Evolutionary conservation across 495 filamentous ascomycete genomes (phyloP).

Genomic region (Umbilicaria muhlenbergii): DNA sequence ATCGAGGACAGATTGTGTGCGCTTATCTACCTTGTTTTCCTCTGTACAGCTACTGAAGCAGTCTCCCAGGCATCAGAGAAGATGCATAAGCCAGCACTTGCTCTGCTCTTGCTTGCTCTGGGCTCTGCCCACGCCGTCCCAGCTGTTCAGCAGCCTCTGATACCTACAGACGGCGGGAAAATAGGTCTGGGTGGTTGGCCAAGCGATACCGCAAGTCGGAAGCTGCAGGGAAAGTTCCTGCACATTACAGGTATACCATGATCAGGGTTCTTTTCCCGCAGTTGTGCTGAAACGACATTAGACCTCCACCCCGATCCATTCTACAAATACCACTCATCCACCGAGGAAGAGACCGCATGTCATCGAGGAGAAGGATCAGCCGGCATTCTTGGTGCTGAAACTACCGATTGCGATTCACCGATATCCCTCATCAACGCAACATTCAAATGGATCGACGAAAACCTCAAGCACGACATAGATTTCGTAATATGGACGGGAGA

Average conservation of each 20-base stretch:
- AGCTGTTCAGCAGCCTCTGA: too few relatives aligned
- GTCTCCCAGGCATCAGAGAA: too few relatives aligned
- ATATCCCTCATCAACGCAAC: constrained; percentile 70
- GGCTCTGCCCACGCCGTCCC: too few relatives aligned
- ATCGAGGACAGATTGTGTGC: too few relatives aligned
- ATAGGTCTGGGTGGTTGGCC: too few relatives aligned
- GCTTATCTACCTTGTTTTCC: too few relatives aligned
- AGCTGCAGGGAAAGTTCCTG: constrained; percentile 69
- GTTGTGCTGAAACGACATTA: constrained; percentile 19
- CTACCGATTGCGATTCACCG: constrained; percentile 78
- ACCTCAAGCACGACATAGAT: constrained; percentile 72
- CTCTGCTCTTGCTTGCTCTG: too few relatives aligned
- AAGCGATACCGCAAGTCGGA: constrained; percentile 7
- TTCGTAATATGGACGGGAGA: constrained; percentile 98
- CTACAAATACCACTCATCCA: constrained; percentile 64
- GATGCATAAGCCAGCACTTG: too few relatives aligned
- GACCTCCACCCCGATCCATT: constrained; percentile 82
- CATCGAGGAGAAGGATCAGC: constrained; percentile 65
- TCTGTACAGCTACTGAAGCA: too few relatives aligned
- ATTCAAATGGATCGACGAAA: constrained; percentile 77
- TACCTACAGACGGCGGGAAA: too few relatives aligned
- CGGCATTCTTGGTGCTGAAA: constrained; percentile 69
- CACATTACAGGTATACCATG: constrained; percentile 70
- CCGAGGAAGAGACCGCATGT: constrained; percentile 51
- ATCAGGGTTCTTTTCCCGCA: background rate